Evolutionary conservation across 192 early-diverging fungal species (phyloP), one percentile per base, ranked within the genome.

Genomic region (Gigaspora rosea): DNA sequence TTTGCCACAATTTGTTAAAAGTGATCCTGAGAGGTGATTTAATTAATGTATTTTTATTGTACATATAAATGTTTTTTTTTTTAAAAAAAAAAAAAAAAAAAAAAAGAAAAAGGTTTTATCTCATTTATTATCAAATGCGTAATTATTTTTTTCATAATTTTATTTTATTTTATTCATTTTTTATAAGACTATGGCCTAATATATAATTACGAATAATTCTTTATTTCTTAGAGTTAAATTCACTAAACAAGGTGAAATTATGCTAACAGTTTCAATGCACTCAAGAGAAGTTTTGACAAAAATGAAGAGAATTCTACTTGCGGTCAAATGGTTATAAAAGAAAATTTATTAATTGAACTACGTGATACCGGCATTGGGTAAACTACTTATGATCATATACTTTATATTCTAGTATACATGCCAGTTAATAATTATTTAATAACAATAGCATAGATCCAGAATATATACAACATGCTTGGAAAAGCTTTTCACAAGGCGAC

Each of bases 401-500:
- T 32, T 32, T 62, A 22, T 32, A 62, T 32, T 32, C 32, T 73
- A 35, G 27, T 27, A 27, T 27, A 27, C 27, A 27, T 27, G 10
- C 4, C 36, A 32, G 2, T 20, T 64, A 49, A 33, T 16, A 13
- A 22, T 64, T 32, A 64, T n/a, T 47, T 64, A 92, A 6, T 91
- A 93, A 52, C 82, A 87, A 36, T 82, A 81, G 18, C 1, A 89
- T 90, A 47, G 90, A 27, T 27, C 27, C 27, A 27, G 27, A 27
- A 27, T 27, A 89, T 68, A 82, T 89, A 72, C 76, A 81, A 32
- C 82, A 89, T 68, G 86, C 92, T 50, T 94, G 92, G 68, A 85
- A 91, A 58, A 88, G 88, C 49, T 95, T 92, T 81, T 77, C 86
- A 11, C 93, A 93, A 80, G 89, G 87, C 8, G 91, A 93, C 20